Base-by-base conservation (phyloP, 1,284 basidiomycete species). In the Mycosarcoma maydis region DNA sequence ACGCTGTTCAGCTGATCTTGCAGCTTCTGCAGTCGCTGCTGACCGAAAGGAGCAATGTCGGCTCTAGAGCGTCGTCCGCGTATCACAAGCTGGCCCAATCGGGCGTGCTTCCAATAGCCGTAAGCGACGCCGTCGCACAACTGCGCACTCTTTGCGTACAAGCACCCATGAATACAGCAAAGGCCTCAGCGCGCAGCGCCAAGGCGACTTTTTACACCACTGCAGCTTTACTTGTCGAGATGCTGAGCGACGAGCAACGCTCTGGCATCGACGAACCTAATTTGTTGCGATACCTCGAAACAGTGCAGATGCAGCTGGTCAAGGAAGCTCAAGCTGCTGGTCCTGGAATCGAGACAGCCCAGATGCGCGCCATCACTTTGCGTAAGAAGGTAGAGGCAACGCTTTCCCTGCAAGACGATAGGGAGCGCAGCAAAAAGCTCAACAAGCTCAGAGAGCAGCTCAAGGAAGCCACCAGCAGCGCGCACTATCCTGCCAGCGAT, bases 261-360 rank as follows among this genome's bases (percentile, higher is more conserved):
- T 67, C 66, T 11, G 67, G 56, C 19, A 67, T 76, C 30, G 71
- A 75, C 22, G 75, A 77, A 49, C 41, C 64, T 20, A 70, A 77
- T 40, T 53, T 77, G 30, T 30, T 69, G 32, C 50, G 51, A 11
- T 77, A 75, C 40, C 47, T 77, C 30, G 64, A 55, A 8, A 59
- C 55, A 6, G 65, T 71, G 3, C 52, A 61, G 23, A 29, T 41
- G 3, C 54, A 66, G 50, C 50, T 70, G 37, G 44, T 64, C 41
- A 48, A 55, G 16, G 69, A 72, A 17, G 69, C 69, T 9, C 58
- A 50, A 29, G 50, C 44, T 2, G 69, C 64, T 3, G 69, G 64
- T 14, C 51, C 50, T 2, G 6, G 24, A 2, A 48, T 68, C 13
- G 69, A 72, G 49, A 67, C 55, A 11, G 52, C 54, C 4, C 55